Evolutionary conservation across 73 alveolate species (phyloP), one percentile per base, ranked within the genome.

Genomic region (Uronychia binucleata): DNA sequence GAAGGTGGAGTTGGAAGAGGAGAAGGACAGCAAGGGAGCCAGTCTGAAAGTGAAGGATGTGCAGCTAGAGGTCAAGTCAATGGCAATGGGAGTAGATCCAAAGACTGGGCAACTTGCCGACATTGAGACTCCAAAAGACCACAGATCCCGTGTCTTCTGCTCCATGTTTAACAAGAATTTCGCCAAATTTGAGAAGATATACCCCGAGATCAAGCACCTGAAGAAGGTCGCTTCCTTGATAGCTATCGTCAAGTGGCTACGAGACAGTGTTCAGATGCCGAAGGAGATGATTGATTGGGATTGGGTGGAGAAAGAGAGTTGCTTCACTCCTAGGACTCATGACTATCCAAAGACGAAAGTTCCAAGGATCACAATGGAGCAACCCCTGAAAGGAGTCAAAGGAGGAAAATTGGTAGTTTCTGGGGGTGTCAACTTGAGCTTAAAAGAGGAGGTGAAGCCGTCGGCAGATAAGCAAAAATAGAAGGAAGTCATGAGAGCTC

Each of bases 351-450:
- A 19, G 67, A 46, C 67, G 19, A 46, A 46, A 46, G 67, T 46
- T 5, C 67, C 67, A 77, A 79, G 46, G 27, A 33, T 79, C 29
- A 79, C 30, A 27, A 25, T 30, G 11, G 59, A 57, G 46, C 8
- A 26, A 28, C 27, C 31, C 80, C 59, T 33, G 57, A 75, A 34
- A 33, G 86, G 34, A 25, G 30, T 0, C 28, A 29, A 57, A 79
- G 80, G 34, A 79, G 31, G 25, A 29, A 33, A 0, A 26, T 30
- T 79, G 14, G 34, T 30, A 14, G 25, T 79, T 19, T 26, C 79
- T 57, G 86, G 86, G 25, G 86, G 86, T 27, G 81, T 79, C 19
- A 30, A 31, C 28, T 34, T 79, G 81, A 79, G 27, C 31, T 11
- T 33, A n/a, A 79, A 79, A 33, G 34, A 31, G 0, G n/a, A 31